Conservation (phyloP, 164 flowering plant species). For the Vitis rotundifolia region DNA sequence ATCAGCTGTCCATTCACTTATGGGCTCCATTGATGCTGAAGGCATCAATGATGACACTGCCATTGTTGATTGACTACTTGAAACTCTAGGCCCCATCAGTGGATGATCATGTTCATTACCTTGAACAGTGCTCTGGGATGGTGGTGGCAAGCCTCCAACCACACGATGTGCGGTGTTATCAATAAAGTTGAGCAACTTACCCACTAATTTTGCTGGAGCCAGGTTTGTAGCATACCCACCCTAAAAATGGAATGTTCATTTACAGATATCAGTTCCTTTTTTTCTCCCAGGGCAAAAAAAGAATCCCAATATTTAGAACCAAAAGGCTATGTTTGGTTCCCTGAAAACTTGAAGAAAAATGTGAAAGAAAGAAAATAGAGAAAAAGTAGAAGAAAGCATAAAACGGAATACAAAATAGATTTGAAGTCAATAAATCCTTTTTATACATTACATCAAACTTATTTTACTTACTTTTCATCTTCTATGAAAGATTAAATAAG, state of each 20-base stretch:
- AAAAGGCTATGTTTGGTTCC: no score
- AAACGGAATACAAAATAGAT: no score
- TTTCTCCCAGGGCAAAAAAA: no score
- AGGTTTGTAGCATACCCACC: conserved; percentile 82
- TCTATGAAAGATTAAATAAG: no score
- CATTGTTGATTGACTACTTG: conserved; percentile 77
- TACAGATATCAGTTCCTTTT: conserved; percentile 1
- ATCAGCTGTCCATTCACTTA: conserved; percentile 65
- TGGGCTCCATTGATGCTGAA: conserved; percentile 83
- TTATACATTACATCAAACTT: no score
- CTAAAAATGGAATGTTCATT: conserved; percentile 36
- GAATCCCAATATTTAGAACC: no score
- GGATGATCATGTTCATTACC: conserved; percentile 45
- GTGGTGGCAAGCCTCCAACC: conserved; percentile 90
- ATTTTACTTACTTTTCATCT: no score
- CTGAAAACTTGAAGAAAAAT: no score
- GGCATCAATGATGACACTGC: conserved; percentile 76
- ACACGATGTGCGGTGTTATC: conserved; percentile 89
- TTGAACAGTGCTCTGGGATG: conserved; percentile 45
- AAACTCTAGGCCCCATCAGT: conserved; percentile 45
- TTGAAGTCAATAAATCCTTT: no score
- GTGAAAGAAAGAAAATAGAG: no score
- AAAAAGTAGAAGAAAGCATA: no score
- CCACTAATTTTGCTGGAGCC: conserved; percentile 83
- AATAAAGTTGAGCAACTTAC: conserved; percentile 78